Base-by-base conservation (phyloP, 441 rosid species). In the Brassica hybrid region DNA sequence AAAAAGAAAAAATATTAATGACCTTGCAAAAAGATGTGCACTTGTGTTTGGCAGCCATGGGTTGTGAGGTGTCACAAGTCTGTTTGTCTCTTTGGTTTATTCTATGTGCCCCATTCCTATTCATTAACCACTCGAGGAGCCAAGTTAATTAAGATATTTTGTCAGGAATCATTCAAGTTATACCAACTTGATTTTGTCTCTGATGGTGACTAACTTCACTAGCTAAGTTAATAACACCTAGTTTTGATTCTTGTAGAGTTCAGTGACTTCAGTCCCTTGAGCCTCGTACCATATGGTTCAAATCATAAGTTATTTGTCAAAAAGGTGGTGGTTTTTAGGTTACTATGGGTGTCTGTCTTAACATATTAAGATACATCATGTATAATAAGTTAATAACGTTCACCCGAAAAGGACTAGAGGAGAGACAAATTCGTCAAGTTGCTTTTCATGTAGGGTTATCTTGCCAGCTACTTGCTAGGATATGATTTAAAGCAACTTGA, bases 381-480 rank as follows among this genome's bases (percentile, higher is more conserved):
- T 18, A 2, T 9, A 23, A 43, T 56, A 6, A 65, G n/a, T n/a
- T n/a, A n/a, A n/a, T n/a, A 21, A 21, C 17, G 57, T 54, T 41
- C 4, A 71, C 16, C 54, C 19, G 9, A 11, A 41, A 41, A 65
- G 61, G 61, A 19, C 61, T 57, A 57, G n/a, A 57, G 58, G 34
- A 72, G 81, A 72, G 76, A 72, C 81, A 66, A 50, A 67, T 67
- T 67, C 18, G 68, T 23, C 65, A 78, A 78, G 45, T 79, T 73
- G 82, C 70, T 73, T 54, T 54, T 54, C 73, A 50, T 73, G 78
- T 78, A 78, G 78, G 81, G 81, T 73, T 73, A 16, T 62, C 71
- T 73, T 73, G n/a, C 38, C 62, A 48, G 45, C 81, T 30, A 77
- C 81, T 78, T 78, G 77, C 74, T 60, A 50, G 65, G 50, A 61